Evolutionary conservation across 192 early-diverging fungal genomes (phyloP).

Genomic region (Podochytrium sp.): DNA sequence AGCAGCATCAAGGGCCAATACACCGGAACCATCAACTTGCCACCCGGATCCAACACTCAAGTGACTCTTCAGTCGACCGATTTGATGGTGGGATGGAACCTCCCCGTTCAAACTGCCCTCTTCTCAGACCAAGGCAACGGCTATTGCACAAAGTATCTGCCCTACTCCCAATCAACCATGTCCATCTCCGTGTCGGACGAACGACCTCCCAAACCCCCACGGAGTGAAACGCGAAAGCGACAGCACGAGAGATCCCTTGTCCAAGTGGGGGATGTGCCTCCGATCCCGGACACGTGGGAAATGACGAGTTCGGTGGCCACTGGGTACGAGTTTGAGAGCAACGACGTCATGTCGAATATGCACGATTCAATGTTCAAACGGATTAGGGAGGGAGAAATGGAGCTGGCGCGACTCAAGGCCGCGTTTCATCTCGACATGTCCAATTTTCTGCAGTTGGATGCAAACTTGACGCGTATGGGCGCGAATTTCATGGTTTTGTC

Average conservation of each 20-base stretch:
- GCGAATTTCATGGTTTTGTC: no score
- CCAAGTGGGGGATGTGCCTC: not conserved
- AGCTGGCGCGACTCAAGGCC: not conserved
- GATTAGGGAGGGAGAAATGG: slow-evolving; percentile 10
- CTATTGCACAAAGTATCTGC: slow-evolving; percentile 27
- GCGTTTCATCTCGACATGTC: no score
- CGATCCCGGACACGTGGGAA: not conserved
- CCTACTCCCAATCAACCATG: slow-evolving; percentile 24
- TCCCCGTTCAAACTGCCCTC: slow-evolving; percentile 22
- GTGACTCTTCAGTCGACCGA: slow-evolving; percentile 6
- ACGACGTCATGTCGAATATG: not conserved
- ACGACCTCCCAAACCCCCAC: not conserved
- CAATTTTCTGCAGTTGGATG: no score
- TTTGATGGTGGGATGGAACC: slow-evolving; percentile 31
- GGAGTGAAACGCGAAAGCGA: not conserved
- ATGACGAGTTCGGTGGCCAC: not conserved
- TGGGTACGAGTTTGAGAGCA: not conserved
- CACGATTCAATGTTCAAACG: not conserved
- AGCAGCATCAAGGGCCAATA: not conserved
- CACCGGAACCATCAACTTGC: slow-evolving; percentile 21
- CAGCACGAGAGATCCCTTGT: not conserved
- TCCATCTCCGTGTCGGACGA: slow-evolving; percentile 8
- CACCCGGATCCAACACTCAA: slow-evolving; percentile 16
- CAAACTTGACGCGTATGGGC: no score
- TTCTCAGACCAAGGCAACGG: slow-evolving; percentile 14